phyloP scores from a whole-genome alignment of 768 basidiomycete genomes.

The Mycena polygramma region DNA sequence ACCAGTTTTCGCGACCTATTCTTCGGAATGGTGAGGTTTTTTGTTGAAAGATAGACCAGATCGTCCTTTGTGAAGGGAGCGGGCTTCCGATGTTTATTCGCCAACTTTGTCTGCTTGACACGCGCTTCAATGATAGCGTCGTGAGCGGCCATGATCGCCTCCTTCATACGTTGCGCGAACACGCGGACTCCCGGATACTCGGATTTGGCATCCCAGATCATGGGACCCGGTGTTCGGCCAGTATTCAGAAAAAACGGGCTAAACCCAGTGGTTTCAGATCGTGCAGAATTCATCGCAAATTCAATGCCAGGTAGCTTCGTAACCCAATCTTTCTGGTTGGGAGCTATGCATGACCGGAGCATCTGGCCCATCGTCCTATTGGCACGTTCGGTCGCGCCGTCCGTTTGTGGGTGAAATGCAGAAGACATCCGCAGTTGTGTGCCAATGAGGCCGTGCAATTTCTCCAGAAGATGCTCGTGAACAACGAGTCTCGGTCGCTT shows the following conservation, averaged over 20 bases:
- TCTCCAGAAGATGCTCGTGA: slow-evolving; percentile 38
- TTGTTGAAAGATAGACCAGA: slow-evolving; percentile 25
- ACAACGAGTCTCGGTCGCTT: slow-evolving; percentile 41
- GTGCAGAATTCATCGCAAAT: slow-evolving; percentile 18
- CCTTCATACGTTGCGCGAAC: slow-evolving; percentile 35
- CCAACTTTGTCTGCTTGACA: slow-evolving; percentile 45
- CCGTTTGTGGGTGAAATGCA: slow-evolving; percentile 50
- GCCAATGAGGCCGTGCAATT: slow-evolving; percentile 36
- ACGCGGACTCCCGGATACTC: slow-evolving; percentile 41
- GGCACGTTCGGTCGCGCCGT: slow-evolving; percentile 40
- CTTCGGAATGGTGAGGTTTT: slow-evolving; percentile 50
- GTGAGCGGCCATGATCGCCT: slow-evolving; percentile 42
- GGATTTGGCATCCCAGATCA: slow-evolving; percentile 38
- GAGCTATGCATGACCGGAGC: not conserved
- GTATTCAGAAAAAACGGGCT: slow-evolving; percentile 37
- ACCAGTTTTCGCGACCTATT: slow-evolving; percentile 48
- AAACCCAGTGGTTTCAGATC: slow-evolving; percentile 38
- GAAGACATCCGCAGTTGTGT: slow-evolving; percentile 43
- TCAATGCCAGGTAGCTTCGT: not conserved
- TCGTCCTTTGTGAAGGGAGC: slow-evolving; percentile 42
- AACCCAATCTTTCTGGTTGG: slow-evolving; percentile 2
- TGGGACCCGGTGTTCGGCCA: slow-evolving; percentile 9
- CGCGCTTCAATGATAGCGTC: slow-evolving; percentile 45
- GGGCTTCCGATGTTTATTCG: slow-evolving; percentile 40
- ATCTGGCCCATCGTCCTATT: slow-evolving; percentile 24